Evolutionary conservation across 2,329 filamentous ascomycete species (phyloP).

Genomic region (Aciculosporium take): DNA sequence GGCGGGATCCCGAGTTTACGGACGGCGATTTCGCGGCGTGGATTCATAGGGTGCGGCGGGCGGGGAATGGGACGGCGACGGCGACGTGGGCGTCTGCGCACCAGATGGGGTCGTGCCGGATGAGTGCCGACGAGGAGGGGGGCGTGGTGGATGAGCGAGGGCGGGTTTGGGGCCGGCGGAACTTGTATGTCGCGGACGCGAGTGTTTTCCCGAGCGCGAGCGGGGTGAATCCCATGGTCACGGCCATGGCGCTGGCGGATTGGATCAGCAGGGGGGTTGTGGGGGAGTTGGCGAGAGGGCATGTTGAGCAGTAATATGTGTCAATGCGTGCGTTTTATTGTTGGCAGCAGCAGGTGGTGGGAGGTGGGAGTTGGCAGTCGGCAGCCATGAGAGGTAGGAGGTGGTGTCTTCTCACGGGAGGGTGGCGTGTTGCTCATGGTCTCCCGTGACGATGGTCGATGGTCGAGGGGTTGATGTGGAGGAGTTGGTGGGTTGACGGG

Average conservation of each 20-base stretch:
- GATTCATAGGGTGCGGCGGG: conserved; percentile 34
- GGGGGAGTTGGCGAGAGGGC: not conserved
- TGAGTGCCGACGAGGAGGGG: conserved; percentile 39
- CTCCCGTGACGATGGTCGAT: no score
- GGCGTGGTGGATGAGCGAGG: conserved; percentile 47
- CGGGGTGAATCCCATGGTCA: conserved; percentile 74
- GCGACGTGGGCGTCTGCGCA: conserved; percentile 55
- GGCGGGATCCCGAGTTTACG: conserved; percentile 31
- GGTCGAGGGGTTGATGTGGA: no score
- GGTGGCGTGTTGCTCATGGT: no score
- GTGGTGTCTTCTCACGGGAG: no score
- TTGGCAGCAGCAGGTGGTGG: no score
- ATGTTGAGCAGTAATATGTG: no score
- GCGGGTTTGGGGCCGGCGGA: conserved; percentile 50
- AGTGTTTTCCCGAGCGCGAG: conserved; percentile 64
- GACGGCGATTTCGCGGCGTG: conserved; percentile 48
- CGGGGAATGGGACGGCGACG: conserved; percentile 36
- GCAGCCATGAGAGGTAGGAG: no score
- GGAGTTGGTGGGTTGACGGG: no score
- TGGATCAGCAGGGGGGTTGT: conserved; percentile 44
- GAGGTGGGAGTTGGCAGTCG: no score
- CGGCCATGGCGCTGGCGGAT: conserved; percentile 56
- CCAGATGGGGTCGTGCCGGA: conserved; percentile 67
- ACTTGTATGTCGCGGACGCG: conserved; percentile 57
- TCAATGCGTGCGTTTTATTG: no score